Conservation (phyloP, 2,329 filamentous ascomycete genomes). For the Teratosphaeria nubilosa region DNA sequence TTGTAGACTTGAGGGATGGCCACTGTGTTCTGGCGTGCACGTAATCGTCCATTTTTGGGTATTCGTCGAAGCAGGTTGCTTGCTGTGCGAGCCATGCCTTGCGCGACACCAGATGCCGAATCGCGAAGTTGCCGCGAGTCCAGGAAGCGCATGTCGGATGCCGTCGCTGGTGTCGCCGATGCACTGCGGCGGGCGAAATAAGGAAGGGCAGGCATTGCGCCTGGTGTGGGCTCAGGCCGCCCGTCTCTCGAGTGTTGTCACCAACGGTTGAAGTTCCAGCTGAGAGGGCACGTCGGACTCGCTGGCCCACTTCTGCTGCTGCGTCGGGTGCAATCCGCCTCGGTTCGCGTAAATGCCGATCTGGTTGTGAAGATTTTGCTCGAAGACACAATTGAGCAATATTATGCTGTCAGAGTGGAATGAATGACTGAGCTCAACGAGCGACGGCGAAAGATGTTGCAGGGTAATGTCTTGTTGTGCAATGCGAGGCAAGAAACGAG, state of each 20-base stretch:
- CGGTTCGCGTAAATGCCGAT: background rate
- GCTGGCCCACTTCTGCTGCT: background rate
- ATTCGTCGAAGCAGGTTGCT: conserved; percentile 3
- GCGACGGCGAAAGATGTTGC: background rate
- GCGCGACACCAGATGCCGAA: conserved; percentile 5
- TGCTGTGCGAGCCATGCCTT: conserved; percentile 2
- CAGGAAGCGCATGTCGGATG: conserved; percentile 15
- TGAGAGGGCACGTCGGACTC: background rate
- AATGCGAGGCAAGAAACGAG: background rate
- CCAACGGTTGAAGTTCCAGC: background rate
- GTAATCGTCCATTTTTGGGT: conserved; percentile 2
- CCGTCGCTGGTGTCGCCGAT: conserved; percentile 4
- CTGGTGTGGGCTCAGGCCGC: background rate
- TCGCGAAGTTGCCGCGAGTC: conserved; percentile 16
- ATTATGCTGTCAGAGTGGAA: background rate
- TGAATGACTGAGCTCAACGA: background rate
- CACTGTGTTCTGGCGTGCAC: conserved; percentile 11
- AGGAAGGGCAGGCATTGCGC: conserved; percentile 12
- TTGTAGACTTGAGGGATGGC: conserved; percentile 55
- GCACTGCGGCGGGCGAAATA: conserved; percentile 5
- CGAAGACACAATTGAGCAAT: background rate
- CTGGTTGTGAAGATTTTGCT: background rate
- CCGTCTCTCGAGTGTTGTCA: background rate
- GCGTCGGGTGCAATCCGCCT: background rate
- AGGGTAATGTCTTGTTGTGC: background rate